Evolutionary conservation across 139 green algal genomes (phyloP), one percentile per base, ranked within the genome.

Genomic region (Asterochloris erici): DNA sequence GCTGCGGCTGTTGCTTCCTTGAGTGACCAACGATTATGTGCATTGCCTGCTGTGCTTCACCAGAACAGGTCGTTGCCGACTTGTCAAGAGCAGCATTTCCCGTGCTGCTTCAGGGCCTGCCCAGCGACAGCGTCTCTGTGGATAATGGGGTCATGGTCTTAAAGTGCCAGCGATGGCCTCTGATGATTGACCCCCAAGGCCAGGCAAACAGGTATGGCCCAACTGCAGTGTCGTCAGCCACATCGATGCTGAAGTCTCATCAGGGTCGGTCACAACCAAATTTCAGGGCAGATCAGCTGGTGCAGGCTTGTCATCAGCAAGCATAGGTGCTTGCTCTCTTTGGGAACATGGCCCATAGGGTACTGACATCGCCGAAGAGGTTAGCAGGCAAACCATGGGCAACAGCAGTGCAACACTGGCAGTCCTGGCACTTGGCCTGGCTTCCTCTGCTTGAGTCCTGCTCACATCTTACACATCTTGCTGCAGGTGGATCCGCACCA

Each of bases 111-210:
- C n/a, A 68, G 68, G 79, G 79, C 6, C 68, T 83, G 68, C 79
- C 79, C 12, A 78, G 29, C 19, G 79, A 83, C 23, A 68, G 14
- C 77, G 66, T 77, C n/a, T 77, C 68, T 11, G 26, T 83, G 6
- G 79, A 83, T 17, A 83, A 68, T 60, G 79, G 38, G 10, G 68
- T 83, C 11, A 12, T 77, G 68, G 68, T 77, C 4, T 47, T 29
- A 9, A n/a, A 24, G 24, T 29, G 68, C 10, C 38, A 62, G 10
- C 68, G 79, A 9, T 77, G 68, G 79, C 79, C 79, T 23, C 79
- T 83, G 66, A 83, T 83, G 79, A 77, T 83, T 64, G 79, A 83
- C 68, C 79, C 79, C 15, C 79, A 83, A 38, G 10, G 79, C n/a
- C 79, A 83, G 26, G 79, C 79, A 10, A 68, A 76, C 68, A 80